Base-by-base conservation (phyloP, 139 green algal species). In the Zygnema cylindricum region DNA sequence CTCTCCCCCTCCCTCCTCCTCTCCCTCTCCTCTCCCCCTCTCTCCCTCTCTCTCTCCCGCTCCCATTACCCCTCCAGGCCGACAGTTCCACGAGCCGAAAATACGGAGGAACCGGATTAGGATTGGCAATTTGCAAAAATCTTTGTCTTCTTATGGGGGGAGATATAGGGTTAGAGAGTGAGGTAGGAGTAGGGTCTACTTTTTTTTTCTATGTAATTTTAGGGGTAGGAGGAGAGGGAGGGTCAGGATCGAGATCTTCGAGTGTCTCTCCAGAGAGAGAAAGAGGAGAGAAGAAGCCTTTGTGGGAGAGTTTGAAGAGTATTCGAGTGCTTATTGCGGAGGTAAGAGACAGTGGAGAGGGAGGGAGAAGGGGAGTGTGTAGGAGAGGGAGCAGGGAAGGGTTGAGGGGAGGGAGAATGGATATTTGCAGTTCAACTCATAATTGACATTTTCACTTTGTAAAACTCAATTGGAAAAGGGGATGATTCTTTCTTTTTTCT, bases 201-300 rank as follows among this genome's bases (percentile, higher is more conserved):
- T 88, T 88, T 73, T 88, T 83, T 35, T 88, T 88, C 69, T 81
- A 57, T 42, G 63, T 88, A n/a, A 25, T 32, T 21, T 73, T 87
- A 43, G 32, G n/a, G 16, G 69, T 83, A 30, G n/a, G n/a, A 23
- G 22, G 22, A 82, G 22, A 30, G 30, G 30, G 30, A 73, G 30
- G 57, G 30, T 30, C 57, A n/a, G 57, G 30, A 73, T n/a, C 57
- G 30, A 30, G 57, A 30, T 30, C 57, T 30, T 30, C 30, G 30
- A 30, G n/a, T n/a, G n/a, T n/a, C n/a, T n/a, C n/a, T n/a, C n/a
- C n/a, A n/a, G n/a, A n/a, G n/a, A n/a, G n/a, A n/a, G n/a, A n/a
- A n/a, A n/a, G n/a, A n/a, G n/a, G 54, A 2, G 35, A 85, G 2
- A 55, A 73, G 7, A 32, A 55, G n/a, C 35, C 30, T 32, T 55